phyloP scores from a whole-genome alignment of 176 grass and related monocot species.

The Oryza officinalis region DNA sequence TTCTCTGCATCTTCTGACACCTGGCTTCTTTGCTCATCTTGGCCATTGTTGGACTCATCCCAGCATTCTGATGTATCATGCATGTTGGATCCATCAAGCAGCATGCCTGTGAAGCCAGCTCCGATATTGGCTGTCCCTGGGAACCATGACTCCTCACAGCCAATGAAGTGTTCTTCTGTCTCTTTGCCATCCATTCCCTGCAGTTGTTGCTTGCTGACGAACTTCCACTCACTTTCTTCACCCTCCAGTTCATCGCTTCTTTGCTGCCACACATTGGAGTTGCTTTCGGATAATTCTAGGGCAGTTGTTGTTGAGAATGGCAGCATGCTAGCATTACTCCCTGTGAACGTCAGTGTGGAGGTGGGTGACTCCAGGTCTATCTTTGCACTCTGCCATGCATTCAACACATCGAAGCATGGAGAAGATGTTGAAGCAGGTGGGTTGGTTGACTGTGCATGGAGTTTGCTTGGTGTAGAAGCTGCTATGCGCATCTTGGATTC shows the following conservation, averaged over 20 bases:
- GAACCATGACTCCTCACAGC: constrained; percentile 56
- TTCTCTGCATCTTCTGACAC: constrained; percentile 59
- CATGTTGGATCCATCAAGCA: constrained; percentile 56
- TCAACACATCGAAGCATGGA: constrained; percentile 54
- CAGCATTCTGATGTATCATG: constrained; percentile 60
- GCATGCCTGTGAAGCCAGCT: constrained; percentile 62
- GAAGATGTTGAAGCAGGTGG: constrained; percentile 20
- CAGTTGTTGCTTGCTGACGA: constrained; percentile 55
- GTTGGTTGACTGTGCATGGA: constrained; percentile 3
- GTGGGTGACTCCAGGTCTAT: constrained; percentile 85
- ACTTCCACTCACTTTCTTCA: constrained; percentile 61
- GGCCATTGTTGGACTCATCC: constrained; percentile 65
- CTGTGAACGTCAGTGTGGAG: constrained; percentile 75
- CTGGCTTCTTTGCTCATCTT: constrained; percentile 44
- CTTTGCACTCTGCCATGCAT: constrained; percentile 51
- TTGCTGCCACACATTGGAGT: constrained; percentile 24
- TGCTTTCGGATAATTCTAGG: constrained; percentile 41
- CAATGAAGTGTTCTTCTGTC: constrained; percentile 44
- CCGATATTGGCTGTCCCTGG: constrained; percentile 34
- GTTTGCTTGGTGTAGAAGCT: constrained; percentile 26
- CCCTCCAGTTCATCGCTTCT: constrained; percentile 38
- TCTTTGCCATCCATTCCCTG: constrained; percentile 38
- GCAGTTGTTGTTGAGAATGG: constrained; percentile 24
- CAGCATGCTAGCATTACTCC: constrained; percentile 46
- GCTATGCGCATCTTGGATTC: constrained; percentile 60